Base-by-base conservation (phyloP, 306 rosid genomes). In the Malus fusca region DNA sequence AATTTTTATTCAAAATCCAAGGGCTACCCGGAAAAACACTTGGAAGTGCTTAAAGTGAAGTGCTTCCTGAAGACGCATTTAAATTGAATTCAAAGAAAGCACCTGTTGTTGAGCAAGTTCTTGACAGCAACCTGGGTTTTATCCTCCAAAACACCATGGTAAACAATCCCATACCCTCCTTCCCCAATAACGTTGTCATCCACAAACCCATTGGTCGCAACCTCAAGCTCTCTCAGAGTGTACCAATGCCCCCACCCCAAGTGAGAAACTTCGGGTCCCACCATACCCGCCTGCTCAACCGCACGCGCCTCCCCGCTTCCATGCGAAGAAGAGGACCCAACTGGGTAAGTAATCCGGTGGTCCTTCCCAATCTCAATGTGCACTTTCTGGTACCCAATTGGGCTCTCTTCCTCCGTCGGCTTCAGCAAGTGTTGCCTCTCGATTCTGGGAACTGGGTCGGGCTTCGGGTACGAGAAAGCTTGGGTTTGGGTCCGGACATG, bases 201-300 rank as follows among this genome's bases (percentile, higher is more conserved):
- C 0, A 90, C 75, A 21, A 92, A 92, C 9, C 81, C 90, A 72
- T 90, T 79, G 0, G 96, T 92, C 0, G 93, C 82, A 77, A 86
- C 96, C 76, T 92, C 97, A 6, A 92, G 92, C 83, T 92, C 97
- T 77, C 97, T 78, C n/a, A 92, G 79, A 75, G 97, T 92, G 68
- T 90, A 92, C 97, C 97, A 92, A 65, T 86, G 97, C 0, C 97
- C 97, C 97, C 97, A 92, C 51, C 97, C 97, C 84, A 92, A 83
- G 76, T 92, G 97, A n/a, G 97, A 92, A 80, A 92, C 97, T 73
- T 87, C 88, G n/a, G 97, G 97, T 58, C 85, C 90, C 75, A 79
- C 91, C 14, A 83, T 79, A 30, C 88, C 76, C 51, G 75, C 83
- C 80, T 86, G 96, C 80, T 84, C 96, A 61, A 62, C 66, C 11